Evolutionary conservation across 2,329 filamentous ascomycete species (phyloP), one percentile per base, ranked within the genome.

Genomic region (Colletotrichum paranaense): DNA sequence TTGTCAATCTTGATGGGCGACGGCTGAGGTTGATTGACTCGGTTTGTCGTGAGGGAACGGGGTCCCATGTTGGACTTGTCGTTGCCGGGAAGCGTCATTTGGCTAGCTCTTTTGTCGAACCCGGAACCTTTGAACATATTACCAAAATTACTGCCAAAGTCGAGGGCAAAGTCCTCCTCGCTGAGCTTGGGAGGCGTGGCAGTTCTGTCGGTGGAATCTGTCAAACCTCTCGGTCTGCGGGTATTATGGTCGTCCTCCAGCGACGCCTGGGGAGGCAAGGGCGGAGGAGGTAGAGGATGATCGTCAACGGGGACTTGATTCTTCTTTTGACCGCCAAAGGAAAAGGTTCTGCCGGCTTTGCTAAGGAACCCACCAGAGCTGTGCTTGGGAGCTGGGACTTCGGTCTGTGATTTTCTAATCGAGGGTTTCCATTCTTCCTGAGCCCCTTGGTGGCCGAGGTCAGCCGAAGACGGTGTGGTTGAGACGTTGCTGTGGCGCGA

Each of bases 401-500:
- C 84, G 70, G 77, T 80, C 62, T 82, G 78, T 28, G 78, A 77
- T 76, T 85, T 88, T 77, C 80, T 86, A 67, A 76, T 77, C 42
- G 77, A 73, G 55, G 78, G 78, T 62, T 80, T 82, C 81, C 80
- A 82, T 67, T 87, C 85, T 68, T 87, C 84, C 49, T 84, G 82
- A 11, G 76, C 76, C 56, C 78, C 80, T 53, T 82, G 78, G 58
- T 76, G 76, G 55, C 78, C 80, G 42, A 82, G 77, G 65, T 87
- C 89, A 64, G 88, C 86, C 4, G 89, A 91, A 3, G 89, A 91
- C 14, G 89, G 88, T 46, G 89, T 85, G 49, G 89, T 91, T n/a
- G 89, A 91, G 65, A 86, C 87, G 80, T 90, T 90, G 80, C 89
- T 91, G 79, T 91, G 88, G 78, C 89, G 87, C 62, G 89, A 91